Conservation (phyloP, 345 rosid genomes). For the Salix dunnii region DNA sequence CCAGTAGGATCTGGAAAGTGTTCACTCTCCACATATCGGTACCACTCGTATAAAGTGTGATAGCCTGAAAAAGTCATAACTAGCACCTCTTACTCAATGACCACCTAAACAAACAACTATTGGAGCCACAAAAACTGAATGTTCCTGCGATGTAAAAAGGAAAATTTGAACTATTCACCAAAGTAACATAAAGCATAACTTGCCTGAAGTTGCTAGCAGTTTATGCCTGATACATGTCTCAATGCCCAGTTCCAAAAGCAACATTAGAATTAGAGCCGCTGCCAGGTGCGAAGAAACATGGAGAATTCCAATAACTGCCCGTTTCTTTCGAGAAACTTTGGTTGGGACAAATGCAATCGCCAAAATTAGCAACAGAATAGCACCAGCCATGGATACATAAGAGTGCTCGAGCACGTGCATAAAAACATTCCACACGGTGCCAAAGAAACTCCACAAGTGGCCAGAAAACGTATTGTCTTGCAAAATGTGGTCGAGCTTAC, state of each 20-base stretch:
- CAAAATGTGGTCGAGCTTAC: constrained; percentile 82
- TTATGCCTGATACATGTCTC: constrained; percentile 91
- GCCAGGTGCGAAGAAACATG: constrained; percentile 88
- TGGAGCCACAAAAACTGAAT: neutral
- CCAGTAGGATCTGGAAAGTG: constrained; percentile 99
- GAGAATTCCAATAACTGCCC: constrained; percentile 67
- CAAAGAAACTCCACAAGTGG: constrained; percentile 77
- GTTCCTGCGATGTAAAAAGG: no score
- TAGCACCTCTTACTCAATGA: constrained; percentile 10
- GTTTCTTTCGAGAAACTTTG: constrained; percentile 76
- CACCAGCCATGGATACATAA: constrained; percentile 76
- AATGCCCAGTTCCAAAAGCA: constrained; percentile 87
- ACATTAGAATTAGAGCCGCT: constrained; percentile 87
- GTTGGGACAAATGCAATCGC: constrained; percentile 85
- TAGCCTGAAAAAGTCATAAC: constrained; percentile 53
- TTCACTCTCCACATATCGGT: constrained; percentile 81
- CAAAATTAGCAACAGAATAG: constrained; percentile 50
- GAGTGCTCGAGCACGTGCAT: constrained; percentile 68
- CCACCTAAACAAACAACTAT: neutral
- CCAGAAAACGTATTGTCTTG: constrained; percentile 89
- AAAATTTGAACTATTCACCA: no score
- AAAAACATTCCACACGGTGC: constrained; percentile 70
- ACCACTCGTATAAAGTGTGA: constrained; percentile 93
- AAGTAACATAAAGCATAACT: constrained; percentile 12
- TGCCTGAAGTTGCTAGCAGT: constrained; percentile 90